phyloP scores from a whole-genome alignment of 164 flowering plant species.

The Macadamia integrifolia region DNA sequence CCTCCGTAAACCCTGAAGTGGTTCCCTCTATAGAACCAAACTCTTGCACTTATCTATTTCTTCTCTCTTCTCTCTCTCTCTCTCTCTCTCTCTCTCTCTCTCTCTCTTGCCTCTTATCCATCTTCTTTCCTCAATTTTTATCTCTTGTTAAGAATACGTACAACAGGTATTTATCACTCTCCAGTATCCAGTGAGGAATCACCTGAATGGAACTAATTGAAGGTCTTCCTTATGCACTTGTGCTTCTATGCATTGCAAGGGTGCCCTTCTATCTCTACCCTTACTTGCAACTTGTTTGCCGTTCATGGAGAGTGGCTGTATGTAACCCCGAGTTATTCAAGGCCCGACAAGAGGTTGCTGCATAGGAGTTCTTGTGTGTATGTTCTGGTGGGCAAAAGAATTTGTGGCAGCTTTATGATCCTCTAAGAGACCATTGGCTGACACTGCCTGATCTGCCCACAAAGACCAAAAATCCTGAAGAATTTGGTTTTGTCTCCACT shows the following conservation, averaged over 20 bases:
- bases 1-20: no score
- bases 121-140: no score
- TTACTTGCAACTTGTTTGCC: conserved; percentile 73
- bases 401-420: conserved; percentile 90
- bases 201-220: conserved; percentile 45
- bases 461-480: conserved; percentile 64
- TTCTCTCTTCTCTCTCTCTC: no score
- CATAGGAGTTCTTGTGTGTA: conserved; percentile 68
- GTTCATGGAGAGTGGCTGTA: conserved; percentile 73
- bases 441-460: conserved; percentile 88
- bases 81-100: no score
- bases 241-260: conserved; percentile 79
- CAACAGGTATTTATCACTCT: not conserved
- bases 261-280: conserved; percentile 80
- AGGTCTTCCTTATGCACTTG: conserved; percentile 96
- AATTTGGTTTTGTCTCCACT: conserved; percentile 74
- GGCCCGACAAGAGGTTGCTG: conserved; percentile 65
- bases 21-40: no score
- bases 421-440: conserved; percentile 70
- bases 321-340: conserved; percentile 63
- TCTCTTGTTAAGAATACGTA: no score
- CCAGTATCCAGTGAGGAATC: not conserved
- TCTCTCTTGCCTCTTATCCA: no score
- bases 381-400: conserved; percentile 85
- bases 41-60: no score